Evolutionary conservation across 345 rosid species (phyloP).

Genomic region (Citrus glauca): DNA sequence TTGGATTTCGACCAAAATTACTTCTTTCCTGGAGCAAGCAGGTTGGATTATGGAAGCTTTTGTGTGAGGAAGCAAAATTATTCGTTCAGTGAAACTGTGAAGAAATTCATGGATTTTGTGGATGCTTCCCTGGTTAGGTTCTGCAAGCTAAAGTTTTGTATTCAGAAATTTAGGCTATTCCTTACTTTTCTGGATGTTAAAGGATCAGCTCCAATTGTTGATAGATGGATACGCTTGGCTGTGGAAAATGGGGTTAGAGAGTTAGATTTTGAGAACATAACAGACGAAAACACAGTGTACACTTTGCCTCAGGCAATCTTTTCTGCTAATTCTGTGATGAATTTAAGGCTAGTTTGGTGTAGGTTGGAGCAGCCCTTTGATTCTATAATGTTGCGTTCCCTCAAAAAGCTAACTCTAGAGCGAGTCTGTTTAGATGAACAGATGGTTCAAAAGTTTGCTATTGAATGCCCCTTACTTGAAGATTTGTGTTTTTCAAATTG

Average conservation of each 20-base stretch:
- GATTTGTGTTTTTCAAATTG: neutral
- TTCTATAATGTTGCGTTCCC: neutral
- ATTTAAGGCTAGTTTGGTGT: neutral
- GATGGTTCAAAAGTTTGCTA: neutral
- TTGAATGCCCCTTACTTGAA: neutral
- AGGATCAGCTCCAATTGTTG: neutral
- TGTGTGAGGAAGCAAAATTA: neutral
- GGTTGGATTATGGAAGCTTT: neutral
- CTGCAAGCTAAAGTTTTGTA: neutral
- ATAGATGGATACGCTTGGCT: neutral
- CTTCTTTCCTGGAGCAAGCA: neutral
- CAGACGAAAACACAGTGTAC: neutral
- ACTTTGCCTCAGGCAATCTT: neutral
- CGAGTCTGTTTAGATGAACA: neutral
- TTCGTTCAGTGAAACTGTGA: too few species aligned
- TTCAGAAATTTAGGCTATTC: neutral
- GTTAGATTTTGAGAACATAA: neutral
- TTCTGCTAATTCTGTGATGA: neutral
- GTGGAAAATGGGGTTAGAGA: neutral
- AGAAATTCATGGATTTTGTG: neutral
- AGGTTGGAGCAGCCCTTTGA: neutral
- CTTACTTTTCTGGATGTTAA: neutral
- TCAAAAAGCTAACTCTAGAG: neutral
- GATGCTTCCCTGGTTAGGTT: neutral
- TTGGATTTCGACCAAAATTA: neutral